Percentiles rank a stretch among this genome's conserved stretches.
Conservation (phyloP, 257 asterid species). For the Penstemon eatonii region DNA sequence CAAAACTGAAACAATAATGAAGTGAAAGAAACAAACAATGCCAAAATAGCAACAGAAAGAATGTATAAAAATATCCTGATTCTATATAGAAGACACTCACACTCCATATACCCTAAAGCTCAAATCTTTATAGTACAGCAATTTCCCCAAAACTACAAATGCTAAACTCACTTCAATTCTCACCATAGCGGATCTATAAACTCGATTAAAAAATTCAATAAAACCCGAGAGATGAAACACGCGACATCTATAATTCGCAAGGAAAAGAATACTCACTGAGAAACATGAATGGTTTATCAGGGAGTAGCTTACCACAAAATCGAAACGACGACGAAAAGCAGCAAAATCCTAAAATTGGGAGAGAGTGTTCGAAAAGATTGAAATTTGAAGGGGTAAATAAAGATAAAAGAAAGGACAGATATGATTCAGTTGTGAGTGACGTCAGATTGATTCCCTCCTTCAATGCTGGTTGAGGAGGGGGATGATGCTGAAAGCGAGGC, state of each 20-base stretch:
- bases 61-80: slow-evolving; percentile 10
- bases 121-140: slow-evolving; percentile 22
- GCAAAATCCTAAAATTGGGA: slow-evolving; percentile 29
- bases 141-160: slow-evolving; percentile 10
- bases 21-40: background rate
- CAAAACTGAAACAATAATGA: background rate
- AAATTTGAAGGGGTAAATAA: slow-evolving; percentile 5
- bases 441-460: slow-evolving; percentile 30
- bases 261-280: background rate
- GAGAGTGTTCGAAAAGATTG: slow-evolving; percentile 19
- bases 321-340: slow-evolving; percentile 26
- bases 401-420: background rate
- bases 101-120: slow-evolving; percentile 31
- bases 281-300: slow-evolving; percentile 12
- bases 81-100: slow-evolving; percentile 6
- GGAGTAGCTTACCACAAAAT: slow-evolving; percentile 30
- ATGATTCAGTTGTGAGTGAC: slow-evolving; percentile 19
- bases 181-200: slow-evolving; percentile 40
- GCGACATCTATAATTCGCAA: background rate
- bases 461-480: slow-evolving; percentile 29
- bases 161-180: slow-evolving; percentile 18
- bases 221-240: background rate
- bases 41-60: slow-evolving; percentile 3
- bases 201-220: background rate
- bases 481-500: slow-evolving; percentile 37